Conservation (phyloP, 2,329 filamentous ascomycete species). For the Aureobasidium uvarum region DNA sequence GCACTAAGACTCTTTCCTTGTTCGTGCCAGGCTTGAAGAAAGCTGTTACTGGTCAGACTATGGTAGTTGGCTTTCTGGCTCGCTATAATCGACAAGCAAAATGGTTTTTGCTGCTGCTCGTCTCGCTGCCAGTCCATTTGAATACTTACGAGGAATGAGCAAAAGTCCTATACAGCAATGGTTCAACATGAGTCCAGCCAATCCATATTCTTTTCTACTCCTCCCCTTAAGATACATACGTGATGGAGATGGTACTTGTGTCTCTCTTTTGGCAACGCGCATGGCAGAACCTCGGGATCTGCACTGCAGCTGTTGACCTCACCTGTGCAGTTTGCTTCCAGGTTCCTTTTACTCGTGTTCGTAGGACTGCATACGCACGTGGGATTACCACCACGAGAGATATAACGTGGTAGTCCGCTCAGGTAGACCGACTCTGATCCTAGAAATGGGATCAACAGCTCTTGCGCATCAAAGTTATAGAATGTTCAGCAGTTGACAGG, state of each 20-base stretch:
- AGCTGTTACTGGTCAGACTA: neutral
- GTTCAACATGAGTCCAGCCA: no score
- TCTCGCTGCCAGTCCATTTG: no score
- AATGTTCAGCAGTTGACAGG: neutral
- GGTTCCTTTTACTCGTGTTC: neutral
- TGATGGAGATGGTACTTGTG: neutral
- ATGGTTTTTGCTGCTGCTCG: no score
- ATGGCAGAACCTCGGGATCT: constrained; percentile 8
- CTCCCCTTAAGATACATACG: no score
- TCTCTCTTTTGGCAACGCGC: neutral
- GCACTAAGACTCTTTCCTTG: neutral
- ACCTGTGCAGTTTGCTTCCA: neutral
- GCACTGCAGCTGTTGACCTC: neutral
- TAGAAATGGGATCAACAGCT: neutral
- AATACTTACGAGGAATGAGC: no score
- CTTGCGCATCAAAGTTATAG: neutral
- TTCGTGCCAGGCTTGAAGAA: no score
- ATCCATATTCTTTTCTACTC: no score
- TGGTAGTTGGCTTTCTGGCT: neutral
- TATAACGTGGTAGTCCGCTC: neutral
- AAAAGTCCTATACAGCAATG: no score
- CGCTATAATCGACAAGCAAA: no score
- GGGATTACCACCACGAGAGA: no score
- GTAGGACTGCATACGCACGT: neutral
- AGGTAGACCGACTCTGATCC: no score